phyloP scores from a whole-genome alignment of 139 green algal genomes.

The Chlorella sorokiniana region DNA sequence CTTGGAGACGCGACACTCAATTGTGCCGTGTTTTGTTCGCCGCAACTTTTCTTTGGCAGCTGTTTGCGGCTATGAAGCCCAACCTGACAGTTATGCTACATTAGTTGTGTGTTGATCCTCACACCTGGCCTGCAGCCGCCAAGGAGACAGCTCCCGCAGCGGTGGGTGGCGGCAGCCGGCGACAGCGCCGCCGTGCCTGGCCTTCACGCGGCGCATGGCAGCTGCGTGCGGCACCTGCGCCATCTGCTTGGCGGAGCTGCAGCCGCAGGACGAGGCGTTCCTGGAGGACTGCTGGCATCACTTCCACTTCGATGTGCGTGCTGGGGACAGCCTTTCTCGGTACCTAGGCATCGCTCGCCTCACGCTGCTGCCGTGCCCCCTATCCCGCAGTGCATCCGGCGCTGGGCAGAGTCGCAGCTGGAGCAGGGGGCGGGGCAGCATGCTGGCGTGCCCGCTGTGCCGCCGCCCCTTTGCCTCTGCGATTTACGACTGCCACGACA shows the following conservation, averaged over 20 bases:
- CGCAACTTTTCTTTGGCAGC: too few relatives aligned
- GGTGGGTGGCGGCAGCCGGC: neutral
- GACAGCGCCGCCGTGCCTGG: neutral
- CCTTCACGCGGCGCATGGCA: neutral
- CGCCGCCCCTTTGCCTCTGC: conserved; percentile 24
- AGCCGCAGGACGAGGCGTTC: conserved; percentile 22
- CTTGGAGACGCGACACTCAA: too few relatives aligned
- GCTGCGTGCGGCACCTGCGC: conserved; percentile 7
- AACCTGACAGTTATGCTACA: too few relatives aligned
- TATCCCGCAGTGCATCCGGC: conserved; percentile 27
- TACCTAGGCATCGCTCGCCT: neutral
- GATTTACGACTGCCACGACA: conserved; percentile 34
- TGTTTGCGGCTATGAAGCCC: too few relatives aligned
- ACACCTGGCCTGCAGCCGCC: too few relatives aligned
- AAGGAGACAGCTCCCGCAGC: neutral
- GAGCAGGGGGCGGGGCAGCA: neutral
- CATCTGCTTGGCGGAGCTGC: conserved; percentile 24
- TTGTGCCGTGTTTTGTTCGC: too few relatives aligned
- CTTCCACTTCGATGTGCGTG: conserved; percentile 31
- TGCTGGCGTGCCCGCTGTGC: conserved; percentile 36
- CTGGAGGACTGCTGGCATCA: conserved; percentile 44
- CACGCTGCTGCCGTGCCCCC: neutral
- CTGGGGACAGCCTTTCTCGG: too few relatives aligned
- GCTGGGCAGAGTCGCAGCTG: conserved; percentile 27
- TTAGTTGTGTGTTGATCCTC: too few relatives aligned